phyloP scores from a whole-genome alignment of 495 filamentous ascomycete species.

The Penicillium roqueforti region DNA sequence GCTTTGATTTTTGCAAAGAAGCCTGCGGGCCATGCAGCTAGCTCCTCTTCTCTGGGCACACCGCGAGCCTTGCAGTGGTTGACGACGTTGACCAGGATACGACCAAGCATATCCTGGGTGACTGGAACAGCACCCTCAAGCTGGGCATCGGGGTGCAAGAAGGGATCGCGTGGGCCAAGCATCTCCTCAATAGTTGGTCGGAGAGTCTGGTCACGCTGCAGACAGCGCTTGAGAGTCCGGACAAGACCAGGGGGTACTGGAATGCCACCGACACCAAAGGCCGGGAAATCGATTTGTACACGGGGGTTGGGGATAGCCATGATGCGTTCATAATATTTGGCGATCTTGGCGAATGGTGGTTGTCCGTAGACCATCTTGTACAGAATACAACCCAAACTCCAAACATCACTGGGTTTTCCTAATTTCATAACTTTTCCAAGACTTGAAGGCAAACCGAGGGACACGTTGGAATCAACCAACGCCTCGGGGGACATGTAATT shows the following conservation, averaged over 20 bases:
- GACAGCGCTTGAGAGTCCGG: slow-evolving; percentile 69
- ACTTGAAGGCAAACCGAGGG: slow-evolving; percentile 50
- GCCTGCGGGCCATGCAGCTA: slow-evolving; percentile 63
- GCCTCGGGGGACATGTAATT: slow-evolving; percentile 99
- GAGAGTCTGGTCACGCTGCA: slow-evolving; percentile 71
- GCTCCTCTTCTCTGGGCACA: slow-evolving; percentile 66
- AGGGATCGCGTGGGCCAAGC: slow-evolving; percentile 66
- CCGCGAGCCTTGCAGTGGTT: slow-evolving; percentile 64
- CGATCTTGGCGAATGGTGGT: slow-evolving; percentile 88
- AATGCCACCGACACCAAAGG: slow-evolving; percentile 66
- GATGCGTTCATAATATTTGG: slow-evolving; percentile 68
- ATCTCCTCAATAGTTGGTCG: slow-evolving; percentile 77
- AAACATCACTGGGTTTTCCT: slow-evolving; percentile 92
- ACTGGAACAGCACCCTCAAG: slow-evolving; percentile 65
- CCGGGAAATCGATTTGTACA: slow-evolving; percentile 77
- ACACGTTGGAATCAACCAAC: slow-evolving; percentile 78
- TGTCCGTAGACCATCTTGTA: slow-evolving; percentile 97
- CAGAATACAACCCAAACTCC: slow-evolving; percentile 92
- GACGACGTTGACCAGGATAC: slow-evolving; percentile 74
- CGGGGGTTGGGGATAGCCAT: slow-evolving; percentile 86
- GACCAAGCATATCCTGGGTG: slow-evolving; percentile 67
- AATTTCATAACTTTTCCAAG: slow-evolving; percentile 85
- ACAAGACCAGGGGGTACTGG: slow-evolving; percentile 67
- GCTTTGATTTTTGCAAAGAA: slow-evolving; percentile 63
- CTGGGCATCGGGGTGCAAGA: slow-evolving; percentile 70